Conservation (phyloP, 352 stramenopile genomes). For the Detonula confervacea region DNA sequence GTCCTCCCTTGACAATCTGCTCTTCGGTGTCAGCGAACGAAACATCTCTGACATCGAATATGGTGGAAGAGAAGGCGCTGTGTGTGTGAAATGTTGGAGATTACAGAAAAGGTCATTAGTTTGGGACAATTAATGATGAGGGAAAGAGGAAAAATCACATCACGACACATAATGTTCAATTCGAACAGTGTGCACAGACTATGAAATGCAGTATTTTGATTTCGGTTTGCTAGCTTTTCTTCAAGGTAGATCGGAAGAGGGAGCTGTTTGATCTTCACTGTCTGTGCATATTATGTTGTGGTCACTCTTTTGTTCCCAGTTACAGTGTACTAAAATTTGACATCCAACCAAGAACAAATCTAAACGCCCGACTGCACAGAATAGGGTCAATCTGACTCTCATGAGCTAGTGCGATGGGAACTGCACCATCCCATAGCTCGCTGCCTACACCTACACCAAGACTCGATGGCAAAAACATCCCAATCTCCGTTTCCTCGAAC, state of each 20-base stretch:
- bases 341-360: no score
- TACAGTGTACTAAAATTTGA: no score
- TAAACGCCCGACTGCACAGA: no score
- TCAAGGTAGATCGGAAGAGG: conserved; percentile 81
- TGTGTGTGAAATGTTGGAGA: not conserved
- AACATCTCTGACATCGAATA: conserved; percentile 87
- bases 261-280: conserved; percentile 81
- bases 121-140: no score
- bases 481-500: conserved; percentile 13
- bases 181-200: conserved; percentile 53
- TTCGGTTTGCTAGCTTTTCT: conserved; percentile 82
- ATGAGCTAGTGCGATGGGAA: conserved; percentile 8
- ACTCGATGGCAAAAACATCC: not conserved
- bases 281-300: conserved; percentile 30
- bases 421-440: no score
- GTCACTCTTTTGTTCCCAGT: not conserved
- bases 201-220: conserved; percentile 81
- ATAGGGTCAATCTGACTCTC: no score
- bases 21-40: conserved; percentile 86
- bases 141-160: no score
- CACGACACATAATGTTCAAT: not conserved
- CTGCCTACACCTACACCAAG: no score
- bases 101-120: conserved; percentile 4
- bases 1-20: conserved; percentile 90
- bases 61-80: conserved; percentile 84